phyloP scores from a whole-genome alignment of 108 stramenopile genomes.

The Thalassiosira profunda region DNA sequence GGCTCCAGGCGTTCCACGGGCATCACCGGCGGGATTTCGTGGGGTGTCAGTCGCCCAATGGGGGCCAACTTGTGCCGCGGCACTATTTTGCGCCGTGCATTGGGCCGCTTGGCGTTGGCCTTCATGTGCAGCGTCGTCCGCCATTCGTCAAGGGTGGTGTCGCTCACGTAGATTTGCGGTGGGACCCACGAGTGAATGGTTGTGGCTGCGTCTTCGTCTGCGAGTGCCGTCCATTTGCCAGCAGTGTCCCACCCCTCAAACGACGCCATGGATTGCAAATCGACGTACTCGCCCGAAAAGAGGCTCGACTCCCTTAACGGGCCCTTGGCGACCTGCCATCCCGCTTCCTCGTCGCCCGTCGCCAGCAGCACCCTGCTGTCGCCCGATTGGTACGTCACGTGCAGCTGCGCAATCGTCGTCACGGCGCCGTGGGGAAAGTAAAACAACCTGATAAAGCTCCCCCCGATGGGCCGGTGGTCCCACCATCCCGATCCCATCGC shows the following conservation, averaged over 20 bases:
- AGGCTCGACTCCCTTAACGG: conserved; percentile 47
- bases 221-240: conserved; percentile 11
- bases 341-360: conserved; percentile 29
- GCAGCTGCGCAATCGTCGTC: conserved; percentile 40
- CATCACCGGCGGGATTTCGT: conserved; percentile 44
- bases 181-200: conserved; percentile 24
- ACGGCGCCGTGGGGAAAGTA: conserved; percentile 40
- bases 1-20: conserved; percentile 39
- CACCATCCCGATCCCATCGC: conserved; percentile 55
- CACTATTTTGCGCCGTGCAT: not conserved
- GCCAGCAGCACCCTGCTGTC: conserved; percentile 32
- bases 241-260: conserved; percentile 48
- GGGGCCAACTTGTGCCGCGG: conserved; percentile 38
- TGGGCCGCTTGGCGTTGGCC: conserved; percentile 5
- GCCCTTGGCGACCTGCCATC: conserved; percentile 49
- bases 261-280: conserved; percentile 27
- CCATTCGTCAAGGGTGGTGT: conserved; percentile 46
- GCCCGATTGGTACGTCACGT: conserved; percentile 40
- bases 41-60: conserved; percentile 39
- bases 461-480: conserved; percentile 52
- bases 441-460: conserved; percentile 35
- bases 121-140: conserved; percentile 35
- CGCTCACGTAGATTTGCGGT: conserved; percentile 33
- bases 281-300: conserved; percentile 52
- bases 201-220: not conserved